These are phyloP conservation scores for Nakazawaea pomicola DNA, from an alignment of 805 yeast genomes.

Conservation along the genomic window DNA sequence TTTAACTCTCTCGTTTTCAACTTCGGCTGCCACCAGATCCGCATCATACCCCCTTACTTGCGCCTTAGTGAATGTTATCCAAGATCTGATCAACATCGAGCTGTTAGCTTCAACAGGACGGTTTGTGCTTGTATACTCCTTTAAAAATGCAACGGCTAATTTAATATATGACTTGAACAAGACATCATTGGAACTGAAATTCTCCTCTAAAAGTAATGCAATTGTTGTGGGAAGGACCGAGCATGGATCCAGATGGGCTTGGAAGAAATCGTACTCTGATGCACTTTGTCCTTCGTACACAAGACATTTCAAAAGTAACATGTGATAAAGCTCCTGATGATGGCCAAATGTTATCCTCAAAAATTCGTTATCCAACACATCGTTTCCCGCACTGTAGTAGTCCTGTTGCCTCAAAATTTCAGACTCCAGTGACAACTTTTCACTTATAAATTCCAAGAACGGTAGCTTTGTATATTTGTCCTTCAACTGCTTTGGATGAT, in stretches of 20 bases:
- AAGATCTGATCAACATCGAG: not conserved
- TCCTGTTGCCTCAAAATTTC: constrained; percentile 1
- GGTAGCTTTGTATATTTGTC: constrained; percentile 1
- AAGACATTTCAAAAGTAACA: constrained; percentile 7
- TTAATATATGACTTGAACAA: not conserved
- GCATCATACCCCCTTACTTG: not conserved
- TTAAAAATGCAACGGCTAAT: constrained; percentile 1
- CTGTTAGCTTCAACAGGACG: not conserved
- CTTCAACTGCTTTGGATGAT: constrained; percentile 3
- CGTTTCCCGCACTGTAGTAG: not conserved
- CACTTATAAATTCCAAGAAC: not conserved
- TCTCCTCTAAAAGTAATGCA: not conserved
- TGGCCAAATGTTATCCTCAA: constrained; percentile 4
- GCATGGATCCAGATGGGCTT: constrained; percentile 1
- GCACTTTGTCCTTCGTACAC: not conserved
- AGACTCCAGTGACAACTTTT: not conserved
- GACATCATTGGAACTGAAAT: not conserved
- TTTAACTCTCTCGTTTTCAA: constrained; percentile 15
- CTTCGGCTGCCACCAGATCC: not conserved
- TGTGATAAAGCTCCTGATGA: constrained; percentile 2
- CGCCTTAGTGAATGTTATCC: not conserved
- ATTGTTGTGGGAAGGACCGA: not conserved
- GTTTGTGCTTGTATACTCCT: not conserved
- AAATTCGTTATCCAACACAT: constrained; percentile 5
- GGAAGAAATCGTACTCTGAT: not conserved